A percentile compares a stretch with the other conserved stretches of the same genome.
Evolutionary conservation across 2,329 filamentous ascomycete species (phyloP).

Genomic region (Leptographium radiaticola): DNA sequence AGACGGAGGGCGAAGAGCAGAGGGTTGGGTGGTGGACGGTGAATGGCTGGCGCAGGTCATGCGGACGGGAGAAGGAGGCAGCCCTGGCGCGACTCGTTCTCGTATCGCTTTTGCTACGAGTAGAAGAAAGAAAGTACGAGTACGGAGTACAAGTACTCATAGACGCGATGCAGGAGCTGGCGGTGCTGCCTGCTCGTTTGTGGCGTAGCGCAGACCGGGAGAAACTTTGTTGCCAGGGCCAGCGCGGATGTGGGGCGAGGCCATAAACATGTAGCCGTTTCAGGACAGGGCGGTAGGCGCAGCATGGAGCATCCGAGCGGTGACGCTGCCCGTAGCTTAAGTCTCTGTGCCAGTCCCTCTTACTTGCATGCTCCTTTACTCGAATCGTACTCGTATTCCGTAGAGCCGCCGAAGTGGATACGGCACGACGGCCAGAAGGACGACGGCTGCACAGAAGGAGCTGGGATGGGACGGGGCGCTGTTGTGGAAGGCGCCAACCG

Average conservation of each 20-base stretch:
- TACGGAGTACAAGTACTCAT: neutral
- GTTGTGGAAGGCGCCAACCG: too few species aligned
- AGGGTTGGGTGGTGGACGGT: neutral
- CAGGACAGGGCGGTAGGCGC: neutral
- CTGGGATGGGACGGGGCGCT: too few species aligned
- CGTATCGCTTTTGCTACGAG: neutral
- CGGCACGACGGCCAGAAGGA: too few species aligned
- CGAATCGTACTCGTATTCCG: too few species aligned
- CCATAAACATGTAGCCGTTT: neutral
- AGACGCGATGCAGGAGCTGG: neutral
- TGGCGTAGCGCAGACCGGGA: neutral
- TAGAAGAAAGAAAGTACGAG: neutral
- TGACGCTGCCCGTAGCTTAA: neutral
- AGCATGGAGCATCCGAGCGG: neutral
- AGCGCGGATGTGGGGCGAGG: neutral
- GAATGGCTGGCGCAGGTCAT: too few species aligned
- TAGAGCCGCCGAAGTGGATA: too few species aligned
- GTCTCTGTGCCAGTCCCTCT: neutral
- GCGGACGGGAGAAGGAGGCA: neutral
- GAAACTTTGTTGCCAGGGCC: neutral
- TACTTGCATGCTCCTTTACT: neutral
- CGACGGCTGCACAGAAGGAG: too few species aligned
- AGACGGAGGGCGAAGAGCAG: neutral
- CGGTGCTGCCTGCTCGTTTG: neutral
- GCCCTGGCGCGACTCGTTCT: neutral